Evolutionary conservation across 371 early-diverging fungal species (phyloP), one percentile per base, ranked within the genome.

Genomic region (Nematocida displodere): DNA sequence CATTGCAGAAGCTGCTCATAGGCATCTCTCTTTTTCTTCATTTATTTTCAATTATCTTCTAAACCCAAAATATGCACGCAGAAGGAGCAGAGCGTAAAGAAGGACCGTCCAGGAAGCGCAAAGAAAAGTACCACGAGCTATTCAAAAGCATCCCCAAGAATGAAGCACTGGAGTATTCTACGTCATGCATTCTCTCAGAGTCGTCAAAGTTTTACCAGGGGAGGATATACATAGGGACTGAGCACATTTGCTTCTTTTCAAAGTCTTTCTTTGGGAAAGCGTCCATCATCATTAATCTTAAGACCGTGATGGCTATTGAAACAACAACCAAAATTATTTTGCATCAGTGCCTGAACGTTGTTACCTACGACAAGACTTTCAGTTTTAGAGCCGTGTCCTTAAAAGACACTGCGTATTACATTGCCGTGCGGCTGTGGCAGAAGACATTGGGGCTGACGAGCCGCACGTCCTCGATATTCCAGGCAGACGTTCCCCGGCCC

Each of bases 361-460:
- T 62, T n/a, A 71, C 75, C 28, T 71, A 71, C 39, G 75, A 71
- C 37, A 71, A 71, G 61, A 71, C 75, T 50, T 71, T 59, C 48
- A 71, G 75, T 26, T 61, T 71, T 26, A 37, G 56, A 31, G 46
- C 61, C 2, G 31, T 71, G 5, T 71, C 56, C 34, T 71, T 58
- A 29, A 71, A 71, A 33, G 75, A 71, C 26, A 53, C 49, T 24
- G 49, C 56, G 20, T 71, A 61, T 31, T 62, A 58, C 8, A 62
- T 61, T 31, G 28, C 44, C 3, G 61, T 71, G 3, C 28, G 13
- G 8, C 48, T 58, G 22, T 71, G 75, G 75, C 75, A 71, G 34
- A 20, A 50, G 37, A 31, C 52, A 2, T 47, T 61, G 44, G 59
- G 58, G 1, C 17, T 71, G 52, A 20, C 50, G 20, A 11, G 20